Evolutionary conservation across 1,139 yeast species (phyloP), one percentile per base, ranked within the genome.

Genomic region (Pneumocystis jirovecii): DNA sequence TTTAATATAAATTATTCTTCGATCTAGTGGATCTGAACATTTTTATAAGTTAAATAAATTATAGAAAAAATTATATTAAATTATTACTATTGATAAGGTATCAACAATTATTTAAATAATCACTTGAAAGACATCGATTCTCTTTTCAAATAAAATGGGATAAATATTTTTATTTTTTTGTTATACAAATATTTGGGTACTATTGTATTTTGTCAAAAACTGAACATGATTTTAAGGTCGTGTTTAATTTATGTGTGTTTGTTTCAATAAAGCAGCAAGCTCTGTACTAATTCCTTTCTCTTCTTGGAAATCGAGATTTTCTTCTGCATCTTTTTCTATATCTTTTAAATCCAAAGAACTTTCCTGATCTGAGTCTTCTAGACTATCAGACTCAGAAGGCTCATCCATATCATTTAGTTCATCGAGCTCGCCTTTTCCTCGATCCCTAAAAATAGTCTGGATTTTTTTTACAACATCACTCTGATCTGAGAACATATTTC

Each of bases 341-440:
- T 50, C 7, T 5, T 50, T 31, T n/a, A 25, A 3, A 3, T 25
- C 7, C 15, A 2, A 10, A 37, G 40, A 37, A 37, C 12, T 37
- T 29, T 50, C 34, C 15, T 12, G 34, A 15, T 50, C 17, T 25
- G 34, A 50, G 10, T 25, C 17, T 25, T 50, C 57, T 7, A 17
- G 25, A 12, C 2, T 21, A 25, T 50, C n/a, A 67, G 81, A 80
- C 64, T 82, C 83, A 66, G 88, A 90, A 63, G 85, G 80, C 74
- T 89, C 96, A 77, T 93, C 98, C 78, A 95, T 82, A 71, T 93
- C 98, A 72, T 93, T 97, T 67, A 90, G 80, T 71, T 90, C 97
- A 72, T 90, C 97, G 42, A 93, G 76, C 74, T 86, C 95, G 66
- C 96, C 96, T 67, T 78, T 75, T 0, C 91, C 95, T 73, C 90